A percentile compares a stretch with the other conserved stretches of the same genome.
Conservation (phyloP, 768 basidiomycete genomes). For the Xerocomus potaroensis region DNA sequence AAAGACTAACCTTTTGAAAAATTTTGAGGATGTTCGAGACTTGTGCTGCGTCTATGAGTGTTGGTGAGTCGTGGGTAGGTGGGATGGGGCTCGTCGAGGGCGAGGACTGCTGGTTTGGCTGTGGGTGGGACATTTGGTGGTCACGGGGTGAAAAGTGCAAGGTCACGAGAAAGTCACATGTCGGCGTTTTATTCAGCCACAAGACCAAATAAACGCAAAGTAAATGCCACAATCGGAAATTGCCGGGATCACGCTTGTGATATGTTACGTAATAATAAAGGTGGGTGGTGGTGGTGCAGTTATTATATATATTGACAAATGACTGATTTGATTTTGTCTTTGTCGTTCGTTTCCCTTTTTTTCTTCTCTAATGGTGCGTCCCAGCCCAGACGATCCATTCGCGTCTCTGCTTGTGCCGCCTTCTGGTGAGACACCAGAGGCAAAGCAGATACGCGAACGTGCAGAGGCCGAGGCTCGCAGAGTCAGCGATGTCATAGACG, state of each 20-base stretch:
- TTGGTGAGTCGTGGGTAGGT: slow-evolving; percentile 4
- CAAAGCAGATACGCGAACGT: slow-evolving; percentile 50
- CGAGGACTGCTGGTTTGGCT: slow-evolving; percentile 8
- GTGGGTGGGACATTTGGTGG: slow-evolving; percentile 24
- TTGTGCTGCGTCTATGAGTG: slow-evolving; percentile 47
- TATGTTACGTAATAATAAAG: too few relatives aligned
- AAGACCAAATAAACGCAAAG: slow-evolving; percentile 32
- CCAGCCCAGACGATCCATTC: slow-evolving; percentile 57
- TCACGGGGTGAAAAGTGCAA: slow-evolving; percentile 38
- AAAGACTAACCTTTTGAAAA: slow-evolving; percentile 48
- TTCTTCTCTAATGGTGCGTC: background rate
- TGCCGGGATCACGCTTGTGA: too few relatives aligned
- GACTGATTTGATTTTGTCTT: too few relatives aligned
- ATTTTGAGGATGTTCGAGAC: slow-evolving; percentile 58
- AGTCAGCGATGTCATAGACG: slow-evolving; percentile 74
- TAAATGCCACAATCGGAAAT: slow-evolving; percentile 5
- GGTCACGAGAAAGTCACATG: slow-evolving; percentile 44
- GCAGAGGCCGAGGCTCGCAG: slow-evolving; percentile 61
- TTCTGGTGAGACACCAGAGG: slow-evolving; percentile 54
- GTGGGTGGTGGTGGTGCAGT: too few relatives aligned
- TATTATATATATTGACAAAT: too few relatives aligned
- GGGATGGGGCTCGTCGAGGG: slow-evolving; percentile 6
- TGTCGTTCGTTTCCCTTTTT: background rate
- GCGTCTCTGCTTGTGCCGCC: slow-evolving; percentile 59
- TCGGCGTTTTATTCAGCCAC: slow-evolving; percentile 31